Conservation (phyloP, 116 monocot genomes). For the Trichopus zeylanicus region DNA sequence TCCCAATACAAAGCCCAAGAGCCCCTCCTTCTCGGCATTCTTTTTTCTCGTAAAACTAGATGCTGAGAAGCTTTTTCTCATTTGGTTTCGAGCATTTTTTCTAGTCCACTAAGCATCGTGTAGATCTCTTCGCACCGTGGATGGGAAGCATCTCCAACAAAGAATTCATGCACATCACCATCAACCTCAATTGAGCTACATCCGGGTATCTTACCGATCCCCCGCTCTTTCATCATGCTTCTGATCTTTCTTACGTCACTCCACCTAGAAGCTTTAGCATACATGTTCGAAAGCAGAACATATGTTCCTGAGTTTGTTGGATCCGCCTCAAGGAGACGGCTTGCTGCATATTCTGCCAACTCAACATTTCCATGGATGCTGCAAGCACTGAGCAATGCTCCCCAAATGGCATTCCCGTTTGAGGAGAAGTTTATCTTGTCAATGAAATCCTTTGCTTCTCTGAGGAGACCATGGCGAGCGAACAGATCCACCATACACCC, state of each 20-base stretch:
- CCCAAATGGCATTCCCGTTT: conserved; percentile 8
- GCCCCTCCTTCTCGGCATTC: too few species aligned
- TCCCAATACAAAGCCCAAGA: too few species aligned
- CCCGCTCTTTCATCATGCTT: conserved; percentile 7
- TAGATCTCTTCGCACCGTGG: conserved; percentile 17
- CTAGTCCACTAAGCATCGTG: conserved; percentile 7
- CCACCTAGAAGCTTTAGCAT: conserved; percentile 22
- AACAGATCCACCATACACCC: conserved; percentile 23
- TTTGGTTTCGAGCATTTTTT: background rate
- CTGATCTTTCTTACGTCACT: conserved; percentile 11
- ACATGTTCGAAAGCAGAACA: conserved; percentile 24
- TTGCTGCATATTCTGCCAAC: conserved; percentile 8
- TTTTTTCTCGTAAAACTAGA: too few species aligned
- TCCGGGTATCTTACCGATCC: conserved; percentile 18
- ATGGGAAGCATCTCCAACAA: conserved; percentile 8
- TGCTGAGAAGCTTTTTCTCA: background rate
- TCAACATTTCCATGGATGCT: conserved; percentile 13
- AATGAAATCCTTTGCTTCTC: conserved; percentile 9
- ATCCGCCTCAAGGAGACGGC: conserved; percentile 4
- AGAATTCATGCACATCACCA: conserved; percentile 23
- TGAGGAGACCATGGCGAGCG: background rate
- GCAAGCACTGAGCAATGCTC: conserved; percentile 16
- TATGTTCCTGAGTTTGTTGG: conserved; percentile 16
- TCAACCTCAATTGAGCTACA: conserved; percentile 23
- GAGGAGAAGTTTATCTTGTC: background rate